Evolutionary conservation across 1,284 basidiomycete species (phyloP).

Genomic region (Tilletia setariae): DNA sequence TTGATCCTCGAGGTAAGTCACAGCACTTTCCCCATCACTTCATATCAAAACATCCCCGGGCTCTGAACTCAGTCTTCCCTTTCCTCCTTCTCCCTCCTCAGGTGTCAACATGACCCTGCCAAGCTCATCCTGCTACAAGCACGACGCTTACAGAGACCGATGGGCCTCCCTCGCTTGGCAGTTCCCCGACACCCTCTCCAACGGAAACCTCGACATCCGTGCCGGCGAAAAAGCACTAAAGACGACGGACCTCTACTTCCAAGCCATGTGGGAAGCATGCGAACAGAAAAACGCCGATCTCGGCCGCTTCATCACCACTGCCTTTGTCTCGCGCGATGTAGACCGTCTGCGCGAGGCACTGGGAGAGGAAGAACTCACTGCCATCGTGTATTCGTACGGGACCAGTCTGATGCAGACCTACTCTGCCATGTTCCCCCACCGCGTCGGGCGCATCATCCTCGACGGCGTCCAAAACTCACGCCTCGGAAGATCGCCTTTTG

Average conservation of each 20-base stretch:
- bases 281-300: constrained; percentile 25
- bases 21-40: not conserved
- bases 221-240: not conserved
- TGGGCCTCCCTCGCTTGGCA: constrained; percentile 18
- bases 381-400: constrained; percentile 31
- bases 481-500: not conserved
- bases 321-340: constrained; percentile 31
- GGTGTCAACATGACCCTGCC: constrained; percentile 28
- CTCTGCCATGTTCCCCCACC: constrained; percentile 29
- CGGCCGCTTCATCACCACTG: constrained; percentile 24
- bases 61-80: too few species aligned
- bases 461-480: constrained; percentile 27
- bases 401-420: constrained; percentile 33
- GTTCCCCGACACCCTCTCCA: constrained; percentile 7
- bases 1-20: constrained; percentile 26
- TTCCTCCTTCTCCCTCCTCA: not conserved
- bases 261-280: constrained; percentile 27
- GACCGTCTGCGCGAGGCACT: constrained; percentile 29
- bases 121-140: constrained; percentile 27
- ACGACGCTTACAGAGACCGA: constrained; percentile 32
- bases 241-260: constrained; percentile 4
- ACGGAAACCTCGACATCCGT: not conserved
- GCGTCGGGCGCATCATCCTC: constrained; percentile 25
- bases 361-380: constrained; percentile 22
- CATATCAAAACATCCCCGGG: too few species aligned